Conservation (phyloP, 169 alveolate species). For the Plasmodium reichenowi region DNA sequence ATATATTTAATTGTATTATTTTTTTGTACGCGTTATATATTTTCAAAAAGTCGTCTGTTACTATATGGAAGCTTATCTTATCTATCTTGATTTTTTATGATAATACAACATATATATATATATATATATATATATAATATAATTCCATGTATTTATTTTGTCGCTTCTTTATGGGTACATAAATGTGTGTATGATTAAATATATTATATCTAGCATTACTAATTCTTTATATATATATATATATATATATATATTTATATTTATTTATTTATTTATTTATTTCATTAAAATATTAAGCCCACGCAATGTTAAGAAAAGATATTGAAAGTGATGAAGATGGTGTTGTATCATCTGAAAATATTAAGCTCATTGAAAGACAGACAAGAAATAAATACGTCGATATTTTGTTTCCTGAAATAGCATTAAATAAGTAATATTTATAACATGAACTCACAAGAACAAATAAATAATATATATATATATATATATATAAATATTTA, state of each 20-base stretch:
- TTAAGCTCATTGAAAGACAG: slow-evolving; percentile 15
- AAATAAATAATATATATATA: neutral
- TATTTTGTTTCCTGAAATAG: slow-evolving; percentile 43
- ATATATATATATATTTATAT: neutral
- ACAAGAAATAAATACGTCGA: slow-evolving; percentile 21
- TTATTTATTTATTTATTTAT: neutral
- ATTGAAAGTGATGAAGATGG: slow-evolving; percentile 11
- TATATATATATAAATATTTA: neutral
- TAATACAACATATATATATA: neutral
- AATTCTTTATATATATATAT: neutral
- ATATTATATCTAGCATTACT: neutral
- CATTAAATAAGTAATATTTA: slow-evolving; percentile 39
- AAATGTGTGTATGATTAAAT: neutral
- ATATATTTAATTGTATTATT: too few relatives aligned
- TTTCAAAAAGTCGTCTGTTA: too few relatives aligned
- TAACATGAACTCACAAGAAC: neutral
- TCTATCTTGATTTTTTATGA: too few relatives aligned
- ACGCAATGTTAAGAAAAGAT: slow-evolving; percentile 25
- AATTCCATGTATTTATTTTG: neutral
- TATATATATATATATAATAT: neutral
- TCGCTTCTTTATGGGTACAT: neutral
- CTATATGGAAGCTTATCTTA: too few relatives aligned
- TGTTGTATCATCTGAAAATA: slow-evolving; percentile 20
- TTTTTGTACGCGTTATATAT: too few relatives aligned
- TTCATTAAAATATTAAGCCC: neutral